Evolutionary conservation across 1,284 basidiomycete species (phyloP), one percentile per base, ranked within the genome.

Genomic region (Hemileia vastatrix): DNA sequence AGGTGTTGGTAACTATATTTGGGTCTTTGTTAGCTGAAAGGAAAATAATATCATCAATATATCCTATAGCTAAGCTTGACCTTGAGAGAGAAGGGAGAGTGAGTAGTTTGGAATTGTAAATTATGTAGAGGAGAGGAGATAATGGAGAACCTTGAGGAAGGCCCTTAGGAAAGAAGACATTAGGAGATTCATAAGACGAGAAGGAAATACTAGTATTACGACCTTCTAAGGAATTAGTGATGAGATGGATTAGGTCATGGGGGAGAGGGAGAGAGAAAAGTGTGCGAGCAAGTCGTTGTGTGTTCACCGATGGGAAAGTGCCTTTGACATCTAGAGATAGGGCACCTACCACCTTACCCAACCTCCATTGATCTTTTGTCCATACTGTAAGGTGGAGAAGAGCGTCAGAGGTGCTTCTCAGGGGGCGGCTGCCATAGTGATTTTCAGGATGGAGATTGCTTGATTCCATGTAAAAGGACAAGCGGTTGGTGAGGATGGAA

Each of bases 281-380:
- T 3, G 18, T 51, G 36, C 23, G n/a, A 13, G 36, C 23, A 2
- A 59, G 31, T 1, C 36, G n/a, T 24, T 59, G 33, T 31, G 9
- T 23, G n/a, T 51, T 13, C 1, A 59, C 49, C 27, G 49, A 43
- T 15, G 49, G 57, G 31, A 15, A 59, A 6, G 57, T 50, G 13
- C 49, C 51, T 50, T 53, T 59, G 4, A 59, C 49, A 59, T 59
- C 50, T 9, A 59, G 50, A 27, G 53, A 59, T 11, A 58, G 48
- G 21, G 47, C 48, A 13, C 18, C 6, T 2, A 58, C 57, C 3
- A 51, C 32, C 13, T 58, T 43, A 8, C 24, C 51, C 43, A 51
- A 21, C n/a, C 57, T 51, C 57, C 57, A 58, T 51, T 51, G 50
- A 18, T 58, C 11, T 33, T 50, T 27, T 18, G 51, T 58, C 49